Base-by-base conservation (phyloP, 345 rosid genomes). In the Passiflora organensis region DNA sequence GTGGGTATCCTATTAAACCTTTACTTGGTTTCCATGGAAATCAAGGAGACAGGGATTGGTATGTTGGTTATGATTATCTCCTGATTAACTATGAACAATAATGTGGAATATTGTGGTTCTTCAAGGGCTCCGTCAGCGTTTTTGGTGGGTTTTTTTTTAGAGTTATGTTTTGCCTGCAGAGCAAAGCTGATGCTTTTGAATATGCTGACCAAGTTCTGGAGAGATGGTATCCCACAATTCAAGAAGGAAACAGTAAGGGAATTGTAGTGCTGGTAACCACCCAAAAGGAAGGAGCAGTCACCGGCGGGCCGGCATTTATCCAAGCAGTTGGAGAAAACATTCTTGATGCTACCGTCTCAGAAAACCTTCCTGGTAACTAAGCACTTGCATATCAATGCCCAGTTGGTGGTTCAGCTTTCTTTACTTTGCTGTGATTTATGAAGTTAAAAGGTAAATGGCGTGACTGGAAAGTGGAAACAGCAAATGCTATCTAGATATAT, bases 131-230 rank as follows among this genome's bases (percentile, higher is more conserved):
- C n/a, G 25, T 13, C 18, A 22, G 52, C 53, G 63, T 1, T 25
- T 13, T 24, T 58, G 10, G 25, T 23, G n/a, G 64, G 16, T 39
- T 18, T 22, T 24, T 59, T 55, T 53, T 54, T 23, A 56, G 24
- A 45, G 53, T 39, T 45, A 21, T 32, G 21, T 25, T 63, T 70
- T 56, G 56, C 60, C 22, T 69, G 77, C 79, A 91, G 98, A 93
- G 94, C 77, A 93, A 93, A 75, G 99, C 99, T 61, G 99, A 93
- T 84, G 99, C 99, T 21, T 93, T 89, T 53, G 99, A 93, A 86
- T 89, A 82, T 65, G 96, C 96, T 59, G 99, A 93, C 67, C 95
- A 89, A 76, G 91, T 93, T 41, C 68, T 93, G 64, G 99, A 93
- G 75, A 73, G 69, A 48, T 93, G 96, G 96, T 93, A 88, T 70